Percentiles rank a stretch among this genome's conserved stretches.
Evolutionary conservation across 176 grass and related monocot genomes (phyloP).

Genomic region (Bothriochloa decipiens): DNA sequence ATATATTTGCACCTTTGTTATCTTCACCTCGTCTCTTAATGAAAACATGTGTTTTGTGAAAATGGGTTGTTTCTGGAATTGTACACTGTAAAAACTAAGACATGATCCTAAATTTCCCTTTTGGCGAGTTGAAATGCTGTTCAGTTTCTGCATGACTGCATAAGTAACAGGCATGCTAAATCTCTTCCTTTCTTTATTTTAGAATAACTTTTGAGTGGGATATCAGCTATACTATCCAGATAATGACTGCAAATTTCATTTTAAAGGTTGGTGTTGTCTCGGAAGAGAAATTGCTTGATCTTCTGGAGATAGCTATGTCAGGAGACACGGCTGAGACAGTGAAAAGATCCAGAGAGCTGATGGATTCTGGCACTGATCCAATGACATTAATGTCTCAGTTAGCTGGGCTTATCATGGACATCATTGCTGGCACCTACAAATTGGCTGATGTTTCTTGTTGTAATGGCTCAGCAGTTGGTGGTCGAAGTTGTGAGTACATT

Average conservation of each 20-base stretch:
- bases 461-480: conserved; percentile 48
- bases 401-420: conserved; percentile 88
- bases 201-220: background rate
- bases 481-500: conserved; percentile 68
- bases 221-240: background rate
- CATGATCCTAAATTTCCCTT: background rate
- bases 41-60: background rate
- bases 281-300: conserved; percentile 86
- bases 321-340: conserved; percentile 79
- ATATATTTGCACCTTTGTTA: background rate
- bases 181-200: background rate
- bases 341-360: conserved; percentile 76
- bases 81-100: background rate
- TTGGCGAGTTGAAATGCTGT: background rate
- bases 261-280: conserved; percentile 85
- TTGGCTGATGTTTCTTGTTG: conserved; percentile 54
- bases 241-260: conserved; percentile 21
- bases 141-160: background rate
- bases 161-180: background rate
- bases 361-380: conserved; percentile 90
- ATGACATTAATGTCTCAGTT: conserved; percentile 91
- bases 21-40: background rate
- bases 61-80: background rate
- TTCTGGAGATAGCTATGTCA: conserved; percentile 89
- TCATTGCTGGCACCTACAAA: conserved; percentile 82